A percentile compares a stretch with the other conserved stretches of the same genome.
phyloP scores from a whole-genome alignment of 306 rosid genomes.

The Quillaja saponaria region DNA sequence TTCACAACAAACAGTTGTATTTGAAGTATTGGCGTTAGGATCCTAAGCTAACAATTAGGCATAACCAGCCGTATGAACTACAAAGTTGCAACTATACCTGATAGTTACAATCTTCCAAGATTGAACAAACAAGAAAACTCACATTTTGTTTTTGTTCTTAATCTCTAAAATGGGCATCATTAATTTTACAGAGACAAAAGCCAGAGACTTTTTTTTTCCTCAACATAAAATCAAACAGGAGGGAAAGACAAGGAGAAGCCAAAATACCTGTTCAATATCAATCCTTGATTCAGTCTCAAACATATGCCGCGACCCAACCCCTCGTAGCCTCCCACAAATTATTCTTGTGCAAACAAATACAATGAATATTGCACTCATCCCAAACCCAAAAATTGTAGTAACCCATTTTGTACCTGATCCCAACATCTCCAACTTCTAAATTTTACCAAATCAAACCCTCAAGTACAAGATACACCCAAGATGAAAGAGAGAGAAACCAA shows the following conservation, averaged over 20 bases:
- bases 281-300: slow-evolving; percentile 63
- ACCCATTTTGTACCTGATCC: slow-evolving; percentile 61
- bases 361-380: slow-evolving; percentile 91
- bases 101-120: too few species aligned
- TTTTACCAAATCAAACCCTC: slow-evolving; percentile 28
- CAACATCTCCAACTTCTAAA: slow-evolving; percentile 35
- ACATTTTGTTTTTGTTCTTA: not conserved
- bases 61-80: too few species aligned
- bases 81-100: too few species aligned
- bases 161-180: not conserved
- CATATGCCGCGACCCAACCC: slow-evolving; percentile 48
- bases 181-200: too few species aligned
- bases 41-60: too few species aligned
- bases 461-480: slow-evolving; percentile 3
- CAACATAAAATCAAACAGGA: not conserved
- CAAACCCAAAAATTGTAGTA: slow-evolving; percentile 85
- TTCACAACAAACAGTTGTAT: too few species aligned
- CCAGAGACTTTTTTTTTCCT: too few species aligned
- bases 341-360: slow-evolving; percentile 93
- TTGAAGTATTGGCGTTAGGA: too few species aligned
- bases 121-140: too few species aligned
- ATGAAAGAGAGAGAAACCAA: slow-evolving; percentile 12
- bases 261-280: slow-evolving; percentile 75
- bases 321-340: slow-evolving; percentile 77
- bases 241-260: slow-evolving; percentile 5